Evolutionary conservation across 164 flowering plant genomes (phyloP).

Genomic region (Tetracentron sinense): DNA sequence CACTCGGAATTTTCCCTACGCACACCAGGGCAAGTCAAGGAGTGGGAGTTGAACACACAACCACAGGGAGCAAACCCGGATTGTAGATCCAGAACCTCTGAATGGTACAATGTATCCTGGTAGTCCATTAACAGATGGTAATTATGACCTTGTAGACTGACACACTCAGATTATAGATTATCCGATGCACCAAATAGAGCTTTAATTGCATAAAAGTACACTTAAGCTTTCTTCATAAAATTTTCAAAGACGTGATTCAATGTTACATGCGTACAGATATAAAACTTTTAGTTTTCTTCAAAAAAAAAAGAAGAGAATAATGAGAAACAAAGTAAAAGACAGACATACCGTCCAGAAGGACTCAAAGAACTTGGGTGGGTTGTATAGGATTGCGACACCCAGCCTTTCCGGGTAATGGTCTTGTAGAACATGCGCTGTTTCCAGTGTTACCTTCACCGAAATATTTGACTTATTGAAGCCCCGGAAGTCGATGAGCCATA

Average conservation of each 20-base stretch:
- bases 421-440: conserved; percentile 84
- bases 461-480: conserved; percentile 69
- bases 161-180: too few relatives aligned
- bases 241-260: too few relatives aligned
- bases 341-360: conserved; percentile 71
- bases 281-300: too few relatives aligned
- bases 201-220: too few relatives aligned
- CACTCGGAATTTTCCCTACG: too few relatives aligned
- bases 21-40: too few relatives aligned
- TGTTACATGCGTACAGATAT: too few relatives aligned
- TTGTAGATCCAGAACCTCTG: neutral
- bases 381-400: conserved; percentile 73
- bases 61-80: too few relatives aligned
- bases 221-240: too few relatives aligned
- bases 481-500: conserved; percentile 88
- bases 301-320: too few relatives aligned
- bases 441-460: conserved; percentile 66
- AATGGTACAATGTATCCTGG: neutral
- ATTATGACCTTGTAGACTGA: neutral
- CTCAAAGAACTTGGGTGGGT: conserved; percentile 87
- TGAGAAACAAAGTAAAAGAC: neutral
- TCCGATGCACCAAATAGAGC: too few relatives aligned
- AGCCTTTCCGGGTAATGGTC: conserved; percentile 87
- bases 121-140: neutral
- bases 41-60: too few relatives aligned